These are phyloP conservation scores for Colletotrichum sidae DNA, from an alignment of 2,329 filamentous ascomycete species.

Conservation along the genomic window DNA sequence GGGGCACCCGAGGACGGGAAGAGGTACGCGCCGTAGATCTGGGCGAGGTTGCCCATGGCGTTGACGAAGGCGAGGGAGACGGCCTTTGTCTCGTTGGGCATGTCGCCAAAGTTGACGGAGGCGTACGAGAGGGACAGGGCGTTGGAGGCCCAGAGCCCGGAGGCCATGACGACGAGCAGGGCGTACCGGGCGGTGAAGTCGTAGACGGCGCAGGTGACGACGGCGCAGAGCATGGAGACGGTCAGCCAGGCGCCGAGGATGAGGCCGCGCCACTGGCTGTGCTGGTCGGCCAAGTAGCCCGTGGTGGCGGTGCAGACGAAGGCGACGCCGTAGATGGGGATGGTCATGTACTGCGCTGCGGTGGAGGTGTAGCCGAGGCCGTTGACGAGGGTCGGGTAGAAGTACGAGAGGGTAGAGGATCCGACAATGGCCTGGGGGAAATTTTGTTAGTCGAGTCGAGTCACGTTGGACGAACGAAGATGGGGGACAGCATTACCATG, in stretches of 20 bases:
- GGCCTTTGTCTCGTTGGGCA: slow-evolving; percentile 61
- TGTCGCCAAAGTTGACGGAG: slow-evolving; percentile 61
- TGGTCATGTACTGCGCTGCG: slow-evolving; percentile 51
- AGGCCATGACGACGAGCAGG: slow-evolving; percentile 66
- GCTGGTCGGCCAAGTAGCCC: slow-evolving; percentile 59
- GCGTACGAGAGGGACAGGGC: slow-evolving; percentile 63
- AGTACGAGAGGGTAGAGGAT: slow-evolving; percentile 47
- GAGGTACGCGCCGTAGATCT: slow-evolving; percentile 67
- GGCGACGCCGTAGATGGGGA: slow-evolving; percentile 65
- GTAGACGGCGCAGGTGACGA: slow-evolving; percentile 61
- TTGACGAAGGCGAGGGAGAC: slow-evolving; percentile 62
- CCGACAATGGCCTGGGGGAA: slow-evolving; percentile 44
- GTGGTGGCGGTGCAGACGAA: slow-evolving; percentile 62
- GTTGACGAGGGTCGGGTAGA: slow-evolving; percentile 48
- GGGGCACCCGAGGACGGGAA: slow-evolving; percentile 61
- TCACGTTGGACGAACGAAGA: too few relatives aligned
- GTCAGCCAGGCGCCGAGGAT: slow-evolving; percentile 62
- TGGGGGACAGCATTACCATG: slow-evolving; percentile 44
- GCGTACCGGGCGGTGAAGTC: slow-evolving; percentile 64
- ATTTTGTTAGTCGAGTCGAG: background rate
- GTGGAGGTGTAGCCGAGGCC: slow-evolving; percentile 47
- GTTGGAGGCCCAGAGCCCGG: slow-evolving; percentile 66
- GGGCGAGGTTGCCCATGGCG: slow-evolving; percentile 64
- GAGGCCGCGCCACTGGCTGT: slow-evolving; percentile 56
- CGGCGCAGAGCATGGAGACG: slow-evolving; percentile 51